A percentile compares a stretch with the other conserved stretches of the same genome.
phyloP scores from a whole-genome alignment of 2,329 filamentous ascomycete genomes.

The Fusarium torreyae region DNA sequence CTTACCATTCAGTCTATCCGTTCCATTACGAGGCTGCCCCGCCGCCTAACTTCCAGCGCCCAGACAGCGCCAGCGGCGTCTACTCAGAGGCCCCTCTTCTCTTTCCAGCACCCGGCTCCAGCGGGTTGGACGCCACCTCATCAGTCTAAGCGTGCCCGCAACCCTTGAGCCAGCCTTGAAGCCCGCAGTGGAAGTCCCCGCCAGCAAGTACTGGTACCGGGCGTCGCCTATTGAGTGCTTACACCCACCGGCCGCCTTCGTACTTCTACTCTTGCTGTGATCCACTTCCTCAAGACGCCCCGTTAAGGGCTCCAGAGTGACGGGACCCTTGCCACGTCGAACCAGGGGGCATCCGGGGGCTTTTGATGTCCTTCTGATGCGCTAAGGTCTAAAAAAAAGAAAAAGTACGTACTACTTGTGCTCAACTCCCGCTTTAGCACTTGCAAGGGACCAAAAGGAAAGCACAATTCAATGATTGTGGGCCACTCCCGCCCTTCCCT shows the following conservation, averaged over 20 bases:
- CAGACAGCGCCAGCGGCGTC: slow-evolving; percentile 24
- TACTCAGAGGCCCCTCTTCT: slow-evolving; percentile 34
- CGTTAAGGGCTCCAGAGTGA: slow-evolving; percentile 37
- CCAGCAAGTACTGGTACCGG: slow-evolving; percentile 33
- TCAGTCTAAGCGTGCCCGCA: slow-evolving; percentile 33
- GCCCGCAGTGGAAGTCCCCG: slow-evolving; percentile 19
- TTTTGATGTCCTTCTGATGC: slow-evolving; percentile 29
- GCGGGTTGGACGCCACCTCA: slow-evolving; percentile 42
- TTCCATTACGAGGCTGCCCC: slow-evolving; percentile 44
- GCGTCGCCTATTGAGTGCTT: slow-evolving; percentile 5
- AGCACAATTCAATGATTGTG: slow-evolving; percentile 41
- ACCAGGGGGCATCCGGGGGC: slow-evolving; percentile 37
- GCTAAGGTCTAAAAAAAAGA: slow-evolving; percentile 31
- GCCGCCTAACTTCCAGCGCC: slow-evolving; percentile 32
- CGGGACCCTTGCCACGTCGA: slow-evolving; percentile 42
- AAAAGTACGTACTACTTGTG: slow-evolving; percentile 27
- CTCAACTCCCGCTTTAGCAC: slow-evolving; percentile 24
- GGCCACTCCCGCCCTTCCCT: slow-evolving; percentile 40
- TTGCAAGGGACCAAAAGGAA: slow-evolving; percentile 37
- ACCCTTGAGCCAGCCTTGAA: slow-evolving; percentile 17
- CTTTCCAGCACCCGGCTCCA: slow-evolving; percentile 26
- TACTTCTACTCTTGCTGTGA: slow-evolving; percentile 31
- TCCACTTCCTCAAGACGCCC: slow-evolving; percentile 28
- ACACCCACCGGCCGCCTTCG: slow-evolving; percentile 7
- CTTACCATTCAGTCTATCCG: slow-evolving; percentile 8